phyloP scores from a whole-genome alignment of 352 stramenopile species.

The Elongisporangium undulatum region DNA sequence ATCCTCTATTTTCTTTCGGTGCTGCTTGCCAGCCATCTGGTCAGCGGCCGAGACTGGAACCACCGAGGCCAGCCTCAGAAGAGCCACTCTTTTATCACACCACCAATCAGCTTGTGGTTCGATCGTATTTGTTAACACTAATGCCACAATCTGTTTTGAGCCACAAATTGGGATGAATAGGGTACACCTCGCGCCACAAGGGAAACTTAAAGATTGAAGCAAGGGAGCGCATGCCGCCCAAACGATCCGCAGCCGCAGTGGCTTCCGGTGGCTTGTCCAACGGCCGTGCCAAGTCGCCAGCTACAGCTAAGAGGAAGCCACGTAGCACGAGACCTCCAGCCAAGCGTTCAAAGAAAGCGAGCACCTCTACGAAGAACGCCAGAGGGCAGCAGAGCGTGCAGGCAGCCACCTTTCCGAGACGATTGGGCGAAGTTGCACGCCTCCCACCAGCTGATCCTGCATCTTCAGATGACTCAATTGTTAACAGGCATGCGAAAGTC shows the following conservation, averaged over 20 bases:
- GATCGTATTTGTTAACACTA: neutral
- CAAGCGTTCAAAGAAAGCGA: neutral
- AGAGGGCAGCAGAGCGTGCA: neutral
- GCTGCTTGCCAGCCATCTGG: neutral
- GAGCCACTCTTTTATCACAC: neutral
- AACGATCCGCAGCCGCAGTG: neutral
- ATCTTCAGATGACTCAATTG: neutral
- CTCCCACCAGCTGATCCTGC: neutral
- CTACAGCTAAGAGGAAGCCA: neutral
- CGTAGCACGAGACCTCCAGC: neutral
- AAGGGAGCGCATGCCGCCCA: neutral
- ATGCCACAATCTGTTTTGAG: neutral
- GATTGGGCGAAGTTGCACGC: neutral
- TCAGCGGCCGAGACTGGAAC: neutral
- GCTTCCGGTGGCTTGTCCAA: neutral
- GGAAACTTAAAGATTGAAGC: neutral
- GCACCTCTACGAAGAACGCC: neutral
- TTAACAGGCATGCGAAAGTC: constrained; percentile 4
- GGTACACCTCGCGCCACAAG: neutral
- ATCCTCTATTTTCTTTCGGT: neutral
- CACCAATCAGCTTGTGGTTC: neutral
- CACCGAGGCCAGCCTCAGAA: neutral
- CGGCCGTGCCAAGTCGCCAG: neutral
- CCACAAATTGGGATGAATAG: neutral
- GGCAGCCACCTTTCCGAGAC: neutral